A percentile compares a stretch with the other conserved stretches of the same genome.
Conservation (phyloP, 164 flowering plant species). For the Cinnamomum micranthum region DNA sequence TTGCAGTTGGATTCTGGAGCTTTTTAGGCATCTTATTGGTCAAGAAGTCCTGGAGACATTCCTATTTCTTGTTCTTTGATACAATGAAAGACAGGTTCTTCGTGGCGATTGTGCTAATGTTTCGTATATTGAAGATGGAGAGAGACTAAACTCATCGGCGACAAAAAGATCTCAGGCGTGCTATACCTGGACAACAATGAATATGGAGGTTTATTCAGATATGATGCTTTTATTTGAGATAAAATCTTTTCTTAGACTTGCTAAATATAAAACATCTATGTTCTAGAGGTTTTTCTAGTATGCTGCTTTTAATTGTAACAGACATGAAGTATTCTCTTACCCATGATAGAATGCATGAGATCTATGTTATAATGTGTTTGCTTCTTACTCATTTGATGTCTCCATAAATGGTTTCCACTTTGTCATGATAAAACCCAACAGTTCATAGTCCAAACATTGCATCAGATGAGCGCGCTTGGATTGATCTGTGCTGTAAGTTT, state of each 20-base stretch:
- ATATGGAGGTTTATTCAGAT: neutral
- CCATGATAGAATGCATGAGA: neutral
- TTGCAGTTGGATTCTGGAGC: conserved; percentile 14
- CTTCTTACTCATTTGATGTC: no score
- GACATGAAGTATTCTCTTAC: no score
- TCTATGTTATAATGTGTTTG: neutral
- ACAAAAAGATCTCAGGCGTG: neutral
- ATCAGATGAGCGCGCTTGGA: no score
- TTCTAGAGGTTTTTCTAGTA: no score
- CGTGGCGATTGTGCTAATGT: neutral
- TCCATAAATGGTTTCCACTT: neutral
- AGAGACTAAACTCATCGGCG: neutral
- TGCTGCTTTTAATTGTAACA: no score
- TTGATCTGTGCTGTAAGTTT: no score
- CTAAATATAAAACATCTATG: no score
- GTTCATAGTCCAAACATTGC: neutral
- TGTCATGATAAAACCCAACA: neutral
- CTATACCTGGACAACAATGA: no score
- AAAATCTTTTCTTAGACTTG: no score
- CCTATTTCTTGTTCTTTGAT: conserved; percentile 9
- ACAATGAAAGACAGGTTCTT: conserved; percentile 4
- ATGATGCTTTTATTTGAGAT: no score
- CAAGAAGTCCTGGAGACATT: conserved; percentile 14
- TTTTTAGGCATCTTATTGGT: conserved; percentile 7
- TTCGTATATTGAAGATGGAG: neutral